Evolutionary conservation across 2,329 filamentous ascomycete genomes (phyloP), one percentile per base, ranked within the genome.

Genomic region (Beauveria pseudobassiana): DNA sequence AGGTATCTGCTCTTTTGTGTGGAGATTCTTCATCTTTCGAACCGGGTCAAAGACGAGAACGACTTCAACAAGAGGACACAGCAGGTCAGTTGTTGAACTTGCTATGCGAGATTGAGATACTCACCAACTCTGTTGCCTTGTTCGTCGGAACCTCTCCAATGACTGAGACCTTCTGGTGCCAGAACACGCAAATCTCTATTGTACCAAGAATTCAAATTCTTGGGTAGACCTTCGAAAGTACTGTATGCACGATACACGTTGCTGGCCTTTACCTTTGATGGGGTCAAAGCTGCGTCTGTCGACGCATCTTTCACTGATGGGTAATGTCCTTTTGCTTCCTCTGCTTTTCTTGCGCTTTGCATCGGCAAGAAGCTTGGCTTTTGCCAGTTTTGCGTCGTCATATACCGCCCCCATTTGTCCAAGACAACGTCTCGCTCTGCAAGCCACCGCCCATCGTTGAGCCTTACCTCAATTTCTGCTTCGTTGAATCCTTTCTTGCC

Each of bases 221-320:
- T 63, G 0, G 66, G 68, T 9, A 71, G 61, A 3, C 65, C 64
- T 18, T 67, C 65, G 18, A 71, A 71, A 1, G 67, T 69, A 52
- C 66, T 70, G 40, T 71, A 71, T 0, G 69, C 64, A 1, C 69
- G 67, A 40, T 71, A 71, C 3, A 71, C 63, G 14, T 71, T 71
- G 5, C 65, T 64, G 20, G 64, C 62, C 48, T 71, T 71, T 42
- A 59, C 48, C 28, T 67, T 66, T 2, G 63, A 54, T 1, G 64
- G 42, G 10, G 45, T 50, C 30, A 46, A 18, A 48, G 62, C 3
- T 26, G 60, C 22, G 48, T 54, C 57, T 2, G 34, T 12, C 20
- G 46, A 28, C 18, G 56, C 38, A 26, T 18, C 18, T 3, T 48
- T 10, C 14, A 28, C 42, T 24, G 30, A 10, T 22, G 59, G 59